Evolutionary conservation across 495 filamentous ascomycete species (phyloP).

Genomic region (Diplogelasinospora grovesii): DNA sequence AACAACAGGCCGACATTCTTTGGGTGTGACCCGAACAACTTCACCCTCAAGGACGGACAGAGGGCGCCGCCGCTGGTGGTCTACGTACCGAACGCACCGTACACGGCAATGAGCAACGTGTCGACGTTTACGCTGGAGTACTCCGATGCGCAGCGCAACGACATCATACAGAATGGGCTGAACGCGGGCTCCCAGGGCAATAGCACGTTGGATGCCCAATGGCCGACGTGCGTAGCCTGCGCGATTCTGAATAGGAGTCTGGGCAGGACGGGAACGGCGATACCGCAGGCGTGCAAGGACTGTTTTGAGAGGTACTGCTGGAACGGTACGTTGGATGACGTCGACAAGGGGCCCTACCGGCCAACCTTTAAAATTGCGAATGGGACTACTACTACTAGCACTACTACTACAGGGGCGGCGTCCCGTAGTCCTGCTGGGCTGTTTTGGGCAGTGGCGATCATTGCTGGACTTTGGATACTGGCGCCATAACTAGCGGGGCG

Average conservation of each 20-base stretch:
- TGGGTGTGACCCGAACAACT: constrained; percentile 72
- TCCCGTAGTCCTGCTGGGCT: neutral
- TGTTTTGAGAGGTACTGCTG: constrained; percentile 88
- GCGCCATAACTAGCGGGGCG: too few species aligned
- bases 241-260: constrained; percentile 76
- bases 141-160: constrained; percentile 57
- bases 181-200: constrained; percentile 78
- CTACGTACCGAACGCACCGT: constrained; percentile 86
- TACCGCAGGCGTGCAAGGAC: constrained; percentile 59
- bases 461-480: too few species aligned
- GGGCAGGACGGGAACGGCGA: constrained; percentile 53
- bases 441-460: constrained; percentile 8
- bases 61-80: constrained; percentile 63
- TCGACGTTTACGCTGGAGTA: constrained; percentile 64
- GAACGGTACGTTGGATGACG: constrained; percentile 60
- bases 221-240: constrained; percentile 79
- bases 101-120: constrained; percentile 63
- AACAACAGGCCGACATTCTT: constrained; percentile 90
- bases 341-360: constrained; percentile 24
- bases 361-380: constrained; percentile 25
- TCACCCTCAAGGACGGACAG: constrained; percentile 35
- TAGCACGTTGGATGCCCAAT: constrained; percentile 60
- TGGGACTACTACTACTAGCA: constrained; percentile 6
- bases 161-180: constrained; percentile 78
- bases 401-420: neutral